Evolutionary conservation across 768 basidiomycete species (phyloP), one percentile per base, ranked within the genome.

Genomic region (Sarcomyxa edulis): DNA sequence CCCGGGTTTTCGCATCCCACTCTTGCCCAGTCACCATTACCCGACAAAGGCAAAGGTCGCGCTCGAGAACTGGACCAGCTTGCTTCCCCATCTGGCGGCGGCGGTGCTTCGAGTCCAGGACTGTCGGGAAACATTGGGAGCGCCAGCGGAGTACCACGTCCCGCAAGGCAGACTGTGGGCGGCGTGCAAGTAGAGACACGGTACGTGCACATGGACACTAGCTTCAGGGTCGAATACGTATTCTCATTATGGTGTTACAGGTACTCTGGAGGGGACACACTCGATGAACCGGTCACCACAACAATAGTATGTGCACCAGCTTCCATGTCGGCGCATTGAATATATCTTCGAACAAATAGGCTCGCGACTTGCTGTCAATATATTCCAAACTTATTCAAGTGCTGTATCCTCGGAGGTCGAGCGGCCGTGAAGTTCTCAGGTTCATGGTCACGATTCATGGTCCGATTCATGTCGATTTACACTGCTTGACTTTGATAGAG

Each of bases 321-420:
- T 34, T 20, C 32, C n/a, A 23, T 28, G 16, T 40, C 5, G 22
- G 30, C 27, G 26, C n/a, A 41, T 26, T 46, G 22, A 41, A 39
- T 37, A n/a, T 24, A 24, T 20, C 16, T 15, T 44, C 30, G 25
- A 40, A 22, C 6, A n/a, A n/a, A n/a, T 48, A 97, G 94, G 78
- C 79, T 52, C 82, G 94, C 30, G 94, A 98, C 56, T 64, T 96
- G 16, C 52, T 82, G 11, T 96, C 94, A 1, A 93, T 98, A 46
- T 94, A 94, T 55, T 71, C 81, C 19, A 98, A 98, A 61, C 72
- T 97, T 2, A 70, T 95, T 1, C 95, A 97, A 65, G 95, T 98
- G 6, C 66, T 98, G 24, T 94, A 93, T 49, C 95, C 95, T 7
- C 78, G 85, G 40, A 74, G 75, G 45, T 68, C 81, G 6, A 71